phyloP scores from a whole-genome alignment of 495 filamentous ascomycete species.

The Rhizodiscina lignyota region DNA sequence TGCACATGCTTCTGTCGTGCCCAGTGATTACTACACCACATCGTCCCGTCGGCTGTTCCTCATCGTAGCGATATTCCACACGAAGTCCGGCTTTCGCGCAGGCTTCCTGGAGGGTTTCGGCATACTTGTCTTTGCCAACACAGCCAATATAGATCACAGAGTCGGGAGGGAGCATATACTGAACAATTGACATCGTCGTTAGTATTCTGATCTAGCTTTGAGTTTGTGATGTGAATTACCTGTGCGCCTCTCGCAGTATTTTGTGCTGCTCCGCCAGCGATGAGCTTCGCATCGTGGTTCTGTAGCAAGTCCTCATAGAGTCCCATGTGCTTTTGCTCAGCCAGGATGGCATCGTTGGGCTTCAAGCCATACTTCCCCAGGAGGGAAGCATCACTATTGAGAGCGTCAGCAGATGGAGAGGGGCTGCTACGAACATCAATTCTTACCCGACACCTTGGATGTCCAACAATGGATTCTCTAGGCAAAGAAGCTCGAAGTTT shows the following conservation, averaged over 20 bases:
- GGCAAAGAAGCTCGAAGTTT: constrained; percentile 69
- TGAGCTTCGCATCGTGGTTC: constrained; percentile 75
- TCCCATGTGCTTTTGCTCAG: constrained; percentile 71
- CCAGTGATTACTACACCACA: constrained; percentile 96
- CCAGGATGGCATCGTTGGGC: constrained; percentile 92
- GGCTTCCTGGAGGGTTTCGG: constrained; percentile 65
- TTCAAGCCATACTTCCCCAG: constrained; percentile 88
- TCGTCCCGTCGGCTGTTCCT: constrained; percentile 66
- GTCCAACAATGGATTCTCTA: constrained; percentile 96
- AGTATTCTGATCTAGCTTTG: no score
- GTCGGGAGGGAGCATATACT: constrained; percentile 82
- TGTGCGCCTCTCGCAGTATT: constrained; percentile 94
- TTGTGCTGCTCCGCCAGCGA: constrained; percentile 93
- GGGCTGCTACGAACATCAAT: neutral
- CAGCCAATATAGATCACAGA: constrained; percentile 86
- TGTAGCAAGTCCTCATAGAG: constrained; percentile 86
- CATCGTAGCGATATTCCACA: constrained; percentile 84
- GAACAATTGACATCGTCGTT: constrained; percentile 7
- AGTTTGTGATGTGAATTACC: constrained; percentile 28
- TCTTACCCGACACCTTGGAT: constrained; percentile 69
- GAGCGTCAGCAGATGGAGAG: constrained; percentile 7
- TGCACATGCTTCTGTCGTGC: constrained; percentile 83
- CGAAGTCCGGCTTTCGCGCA: constrained; percentile 68
- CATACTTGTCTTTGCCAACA: constrained; percentile 80
- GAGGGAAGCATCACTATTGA: constrained; percentile 48